Evolutionary conservation across 495 filamentous ascomycete genomes (phyloP).

Genomic region (Hypomontagnella monticulosa): DNA sequence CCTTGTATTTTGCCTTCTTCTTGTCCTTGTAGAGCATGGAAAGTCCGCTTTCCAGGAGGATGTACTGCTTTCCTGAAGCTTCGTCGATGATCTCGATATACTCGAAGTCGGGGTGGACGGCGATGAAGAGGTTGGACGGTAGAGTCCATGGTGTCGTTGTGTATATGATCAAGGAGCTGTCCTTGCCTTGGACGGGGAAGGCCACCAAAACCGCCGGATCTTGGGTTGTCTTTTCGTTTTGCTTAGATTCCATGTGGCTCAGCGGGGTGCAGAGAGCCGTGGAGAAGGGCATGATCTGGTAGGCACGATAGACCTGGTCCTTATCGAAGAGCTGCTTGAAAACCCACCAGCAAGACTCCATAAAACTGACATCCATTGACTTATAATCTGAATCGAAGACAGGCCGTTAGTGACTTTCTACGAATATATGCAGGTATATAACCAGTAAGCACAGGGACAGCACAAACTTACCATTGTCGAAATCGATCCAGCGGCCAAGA

Average conservation of each 20-base stretch:
- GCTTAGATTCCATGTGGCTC: constrained; percentile 86
- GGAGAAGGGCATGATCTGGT: constrained; percentile 88
- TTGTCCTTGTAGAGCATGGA: constrained; percentile 92
- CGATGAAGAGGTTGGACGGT: constrained; percentile 83
- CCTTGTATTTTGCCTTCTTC: constrained; percentile 96
- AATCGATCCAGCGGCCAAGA: constrained; percentile 96
- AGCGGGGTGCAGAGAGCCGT: constrained; percentile 84
- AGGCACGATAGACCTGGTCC: constrained; percentile 81
- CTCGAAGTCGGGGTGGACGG: constrained; percentile 88
- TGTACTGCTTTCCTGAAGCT: constrained; percentile 81
- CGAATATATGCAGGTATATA: background rate
- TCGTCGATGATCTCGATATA: constrained; percentile 93
- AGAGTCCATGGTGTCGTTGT: constrained; percentile 98
- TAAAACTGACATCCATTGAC: constrained; percentile 85
- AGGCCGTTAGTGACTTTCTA: background rate
- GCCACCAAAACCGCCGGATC: constrained; percentile 39
- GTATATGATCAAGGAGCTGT: constrained; percentile 36
- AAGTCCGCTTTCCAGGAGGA: constrained; percentile 86
- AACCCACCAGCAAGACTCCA: constrained; percentile 93
- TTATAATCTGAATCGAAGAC: constrained; percentile 52
- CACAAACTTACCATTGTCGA: constrained; percentile 73
- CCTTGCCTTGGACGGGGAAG: constrained; percentile 35
- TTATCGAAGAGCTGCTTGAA: constrained; percentile 87
- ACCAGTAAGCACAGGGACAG: background rate
- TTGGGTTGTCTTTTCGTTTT: constrained; percentile 62